A percentile compares a stretch with the other conserved stretches of the same genome.
Evolutionary conservation across 1,139 yeast species (phyloP).

Genomic region (Geotrichum carabidarum): DNA sequence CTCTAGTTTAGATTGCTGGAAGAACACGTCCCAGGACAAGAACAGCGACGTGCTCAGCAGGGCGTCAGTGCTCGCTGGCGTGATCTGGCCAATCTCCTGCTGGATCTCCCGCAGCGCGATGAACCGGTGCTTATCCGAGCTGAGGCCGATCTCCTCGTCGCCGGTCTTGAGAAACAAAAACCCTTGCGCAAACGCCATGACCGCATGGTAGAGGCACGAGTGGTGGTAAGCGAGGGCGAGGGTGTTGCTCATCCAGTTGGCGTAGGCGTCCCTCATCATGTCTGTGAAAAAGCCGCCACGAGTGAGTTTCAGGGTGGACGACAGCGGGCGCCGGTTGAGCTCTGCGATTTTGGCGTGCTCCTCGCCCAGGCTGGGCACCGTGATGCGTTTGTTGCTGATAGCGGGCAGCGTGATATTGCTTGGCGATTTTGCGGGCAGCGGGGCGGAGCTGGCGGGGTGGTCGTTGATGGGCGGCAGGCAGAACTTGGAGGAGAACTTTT

Average conservation of each 20-base stretch:
- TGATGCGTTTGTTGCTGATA: not conserved
- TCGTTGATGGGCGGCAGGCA: slow-evolving; percentile 13
- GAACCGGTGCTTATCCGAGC: slow-evolving; percentile 30
- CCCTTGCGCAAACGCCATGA: slow-evolving; percentile 34
- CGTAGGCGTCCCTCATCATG: slow-evolving; percentile 29
- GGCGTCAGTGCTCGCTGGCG: slow-evolving; percentile 29
- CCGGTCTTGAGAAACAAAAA: slow-evolving; percentile 28
- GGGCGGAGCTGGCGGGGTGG: not conserved
- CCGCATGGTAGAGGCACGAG: slow-evolving; percentile 32
- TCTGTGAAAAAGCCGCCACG: slow-evolving; percentile 32
- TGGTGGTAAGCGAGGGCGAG: slow-evolving; percentile 27
- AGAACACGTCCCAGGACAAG: slow-evolving; percentile 35
- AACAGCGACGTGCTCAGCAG: slow-evolving; percentile 31
- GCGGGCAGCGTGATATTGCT: slow-evolving; percentile 3
- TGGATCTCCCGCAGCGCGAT: slow-evolving; percentile 31
- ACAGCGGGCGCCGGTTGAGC: not conserved
- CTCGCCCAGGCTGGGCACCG: not conserved
- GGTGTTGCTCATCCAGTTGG: slow-evolving; percentile 30
- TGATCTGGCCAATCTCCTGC: slow-evolving; percentile 24
- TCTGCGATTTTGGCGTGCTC: not conserved
- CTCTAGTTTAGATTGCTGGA: slow-evolving; percentile 31
- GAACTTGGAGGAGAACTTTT: slow-evolving; percentile 9
- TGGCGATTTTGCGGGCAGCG: not conserved
- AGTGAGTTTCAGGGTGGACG: not conserved
- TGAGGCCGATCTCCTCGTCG: slow-evolving; percentile 20